phyloP scores from a whole-genome alignment of 2,329 filamentous ascomycete species.

The Colletotrichum australisinense region DNA sequence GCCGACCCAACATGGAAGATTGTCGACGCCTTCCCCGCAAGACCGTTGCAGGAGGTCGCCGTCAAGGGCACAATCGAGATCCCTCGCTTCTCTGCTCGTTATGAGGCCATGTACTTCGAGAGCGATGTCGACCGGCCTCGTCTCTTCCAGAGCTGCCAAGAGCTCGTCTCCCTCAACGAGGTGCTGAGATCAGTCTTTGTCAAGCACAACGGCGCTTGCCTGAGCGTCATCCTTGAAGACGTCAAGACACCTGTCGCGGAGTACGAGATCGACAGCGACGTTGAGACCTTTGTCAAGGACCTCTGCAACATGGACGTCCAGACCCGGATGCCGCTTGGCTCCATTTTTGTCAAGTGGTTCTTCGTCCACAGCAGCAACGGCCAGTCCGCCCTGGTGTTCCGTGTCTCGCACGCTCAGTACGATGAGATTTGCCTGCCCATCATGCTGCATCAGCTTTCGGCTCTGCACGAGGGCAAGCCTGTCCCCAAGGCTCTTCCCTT shows the following conservation, averaged over 20 bases:
- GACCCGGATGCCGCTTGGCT: conserved; percentile 66
- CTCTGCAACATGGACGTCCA: conserved; percentile 67
- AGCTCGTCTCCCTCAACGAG: conserved; percentile 70
- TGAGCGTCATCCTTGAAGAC: conserved; percentile 68
- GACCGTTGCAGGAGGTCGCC: conserved; percentile 69
- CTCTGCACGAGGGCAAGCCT: conserved; percentile 55
- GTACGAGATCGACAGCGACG: conserved; percentile 61
- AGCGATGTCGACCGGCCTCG: conserved; percentile 58
- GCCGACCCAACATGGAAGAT: conserved; percentile 62
- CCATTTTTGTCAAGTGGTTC: conserved; percentile 71
- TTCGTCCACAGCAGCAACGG: conserved; percentile 52
- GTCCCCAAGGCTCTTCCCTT: conserved; percentile 52
- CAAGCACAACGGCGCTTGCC: conserved; percentile 58
- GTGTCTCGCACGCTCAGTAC: conserved; percentile 77
- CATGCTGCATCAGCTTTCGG: conserved; percentile 70
- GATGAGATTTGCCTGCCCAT: conserved; percentile 74
- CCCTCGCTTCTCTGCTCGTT: conserved; percentile 71
- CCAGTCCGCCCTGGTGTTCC: conserved; percentile 62
- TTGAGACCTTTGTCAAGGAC: conserved; percentile 63
- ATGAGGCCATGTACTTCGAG: conserved; percentile 73
- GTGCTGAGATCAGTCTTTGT: conserved; percentile 76
- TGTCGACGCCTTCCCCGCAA: conserved; percentile 66
- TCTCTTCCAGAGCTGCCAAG: conserved; percentile 61
- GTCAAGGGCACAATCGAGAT: conserved; percentile 66
- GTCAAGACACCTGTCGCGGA: conserved; percentile 63